Conservation (phyloP, 2,329 filamentous ascomycete genomes). For the Arthrobotrys sphaeroides region DNA sequence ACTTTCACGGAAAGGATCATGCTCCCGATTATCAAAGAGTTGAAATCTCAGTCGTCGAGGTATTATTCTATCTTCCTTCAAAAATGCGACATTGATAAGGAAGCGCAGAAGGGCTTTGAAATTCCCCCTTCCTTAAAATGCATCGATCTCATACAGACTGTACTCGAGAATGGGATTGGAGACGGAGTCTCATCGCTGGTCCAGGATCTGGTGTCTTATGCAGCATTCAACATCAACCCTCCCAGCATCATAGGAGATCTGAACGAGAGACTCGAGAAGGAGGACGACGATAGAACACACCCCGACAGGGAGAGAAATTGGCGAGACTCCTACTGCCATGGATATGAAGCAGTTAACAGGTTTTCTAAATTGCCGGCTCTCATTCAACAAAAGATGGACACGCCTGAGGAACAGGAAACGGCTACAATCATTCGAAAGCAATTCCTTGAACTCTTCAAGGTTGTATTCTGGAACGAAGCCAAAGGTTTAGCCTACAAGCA, state of each 20-base stretch:
- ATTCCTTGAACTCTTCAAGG: background rate
- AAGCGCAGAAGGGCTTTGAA: background rate
- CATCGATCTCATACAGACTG: background rate
- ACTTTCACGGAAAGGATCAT: background rate
- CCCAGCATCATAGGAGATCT: background rate
- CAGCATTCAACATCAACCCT: background rate
- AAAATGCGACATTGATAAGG: conserved; percentile 1
- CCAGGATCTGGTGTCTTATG: background rate
- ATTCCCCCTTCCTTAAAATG: background rate
- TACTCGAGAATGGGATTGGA: background rate
- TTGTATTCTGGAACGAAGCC: background rate
- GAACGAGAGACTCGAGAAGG: background rate
- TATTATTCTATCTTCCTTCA: conserved; percentile 26
- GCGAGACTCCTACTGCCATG: background rate
- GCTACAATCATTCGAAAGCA: background rate
- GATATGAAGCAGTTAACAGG: background rate
- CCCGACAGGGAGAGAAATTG: background rate
- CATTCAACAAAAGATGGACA: background rate
- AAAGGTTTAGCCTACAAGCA: background rate
- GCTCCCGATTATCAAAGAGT: conserved; percentile 12
- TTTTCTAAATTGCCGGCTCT: background rate
- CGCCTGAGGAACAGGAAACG: background rate
- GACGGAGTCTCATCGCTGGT: background rate
- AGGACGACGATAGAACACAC: background rate
- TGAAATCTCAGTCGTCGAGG: background rate